Conservation (phyloP, 345 rosid species). For the Eucalyptus virginea region DNA sequence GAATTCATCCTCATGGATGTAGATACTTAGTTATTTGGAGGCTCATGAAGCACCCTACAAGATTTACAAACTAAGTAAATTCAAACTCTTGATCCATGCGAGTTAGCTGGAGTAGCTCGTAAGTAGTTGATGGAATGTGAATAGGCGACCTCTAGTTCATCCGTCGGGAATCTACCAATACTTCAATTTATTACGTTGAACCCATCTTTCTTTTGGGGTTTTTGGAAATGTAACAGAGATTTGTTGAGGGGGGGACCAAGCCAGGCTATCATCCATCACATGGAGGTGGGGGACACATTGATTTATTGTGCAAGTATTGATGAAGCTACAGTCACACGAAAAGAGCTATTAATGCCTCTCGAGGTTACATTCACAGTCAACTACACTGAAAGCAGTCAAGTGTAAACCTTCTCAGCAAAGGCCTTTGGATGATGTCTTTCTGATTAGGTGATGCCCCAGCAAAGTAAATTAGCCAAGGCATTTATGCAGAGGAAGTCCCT, state of each 20-base stretch:
- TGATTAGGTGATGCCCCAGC: background rate
- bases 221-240: background rate
- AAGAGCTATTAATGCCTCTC: background rate
- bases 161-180: fast-evolving
- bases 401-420: background rate
- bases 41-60: background rate
- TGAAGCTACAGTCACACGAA: background rate
- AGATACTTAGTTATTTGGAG: background rate
- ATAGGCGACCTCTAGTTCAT: background rate
- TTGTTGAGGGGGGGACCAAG: background rate
- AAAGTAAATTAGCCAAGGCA: background rate
- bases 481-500: background rate
- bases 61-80: background rate
- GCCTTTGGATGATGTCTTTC: background rate
- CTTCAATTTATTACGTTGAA: background rate
- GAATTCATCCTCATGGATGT: background rate
- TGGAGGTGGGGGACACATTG: background rate
- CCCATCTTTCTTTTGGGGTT: background rate
- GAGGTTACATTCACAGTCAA: background rate
- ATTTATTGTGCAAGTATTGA: background rate
- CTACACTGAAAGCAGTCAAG: background rate
- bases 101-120: background rate
- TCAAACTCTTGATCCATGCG: background rate
- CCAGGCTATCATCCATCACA: background rate
- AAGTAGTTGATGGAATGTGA: background rate